Evolutionary conservation across 768 basidiomycete species (phyloP).

Genomic region (Gloeopeniophorella convolvens): DNA sequence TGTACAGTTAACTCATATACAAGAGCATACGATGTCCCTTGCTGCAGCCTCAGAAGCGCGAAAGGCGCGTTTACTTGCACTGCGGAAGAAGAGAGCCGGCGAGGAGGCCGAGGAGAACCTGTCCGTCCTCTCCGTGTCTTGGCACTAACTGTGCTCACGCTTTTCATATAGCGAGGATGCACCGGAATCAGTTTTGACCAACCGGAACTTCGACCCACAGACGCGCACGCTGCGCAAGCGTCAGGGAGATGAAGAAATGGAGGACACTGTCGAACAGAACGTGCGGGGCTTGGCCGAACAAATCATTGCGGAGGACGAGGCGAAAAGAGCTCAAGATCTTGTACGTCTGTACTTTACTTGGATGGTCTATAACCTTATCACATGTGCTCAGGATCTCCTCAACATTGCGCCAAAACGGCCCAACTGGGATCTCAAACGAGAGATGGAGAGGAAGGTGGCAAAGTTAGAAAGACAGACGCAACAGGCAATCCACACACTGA

Average conservation of each 20-base stretch:
- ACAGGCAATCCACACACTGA: conserved; percentile 86
- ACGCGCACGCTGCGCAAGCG: conserved; percentile 73
- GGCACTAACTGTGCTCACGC: background rate
- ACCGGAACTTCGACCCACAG: conserved; percentile 86
- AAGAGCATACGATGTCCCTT: conserved; percentile 45
- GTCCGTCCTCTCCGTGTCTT: conserved; percentile 33
- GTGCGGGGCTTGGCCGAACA: conserved; percentile 78
- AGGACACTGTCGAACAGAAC: conserved; percentile 84
- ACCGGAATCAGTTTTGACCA: conserved; percentile 48
- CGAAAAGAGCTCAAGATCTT: conserved; percentile 78
- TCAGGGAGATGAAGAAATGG: conserved; percentile 47
- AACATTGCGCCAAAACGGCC: conserved; percentile 97
- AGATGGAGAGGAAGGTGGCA: conserved; percentile 83
- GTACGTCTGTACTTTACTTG: conserved; percentile 39
- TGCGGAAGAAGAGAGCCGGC: conserved; percentile 67
- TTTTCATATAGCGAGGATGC: conserved; percentile 10
- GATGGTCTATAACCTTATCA: background rate
- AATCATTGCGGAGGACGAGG: conserved; percentile 84
- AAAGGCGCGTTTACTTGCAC: conserved; percentile 72
- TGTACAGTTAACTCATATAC: conserved; percentile 6
- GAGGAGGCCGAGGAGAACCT: conserved; percentile 35
- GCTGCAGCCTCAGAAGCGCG: conserved; percentile 74
- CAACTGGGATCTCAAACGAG: conserved; percentile 94
- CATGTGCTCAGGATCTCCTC: conserved; percentile 67
- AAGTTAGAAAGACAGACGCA: conserved; percentile 90